phyloP scores from a whole-genome alignment of 148 eudicot species.

The Rhododendron kiyosumense region DNA sequence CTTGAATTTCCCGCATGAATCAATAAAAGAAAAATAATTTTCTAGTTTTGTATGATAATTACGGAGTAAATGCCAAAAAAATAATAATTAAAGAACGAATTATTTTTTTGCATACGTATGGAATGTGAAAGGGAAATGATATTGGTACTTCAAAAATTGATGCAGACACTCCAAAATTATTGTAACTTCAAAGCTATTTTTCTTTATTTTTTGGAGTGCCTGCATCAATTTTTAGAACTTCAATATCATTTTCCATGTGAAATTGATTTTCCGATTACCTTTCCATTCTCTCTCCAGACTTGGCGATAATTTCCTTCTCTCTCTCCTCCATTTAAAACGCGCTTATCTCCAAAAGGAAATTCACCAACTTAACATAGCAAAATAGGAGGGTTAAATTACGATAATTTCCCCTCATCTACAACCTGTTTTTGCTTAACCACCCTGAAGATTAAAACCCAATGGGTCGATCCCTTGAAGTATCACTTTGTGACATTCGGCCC shows the following conservation, averaged over 20 bases:
- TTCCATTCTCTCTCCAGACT: background rate
- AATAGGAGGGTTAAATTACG: background rate
- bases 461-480: background rate
- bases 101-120: background rate
- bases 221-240: no score
- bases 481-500: background rate
- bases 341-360: conserved; percentile 10
- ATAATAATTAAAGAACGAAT: background rate
- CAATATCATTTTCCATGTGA: background rate
- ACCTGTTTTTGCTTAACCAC: background rate
- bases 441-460: background rate
- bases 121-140: background rate
- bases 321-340: background rate
- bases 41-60: background rate
- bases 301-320: background rate
- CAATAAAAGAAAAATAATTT: background rate
- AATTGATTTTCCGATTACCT: background rate
- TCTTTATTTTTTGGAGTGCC: no score
- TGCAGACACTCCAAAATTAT: no score
- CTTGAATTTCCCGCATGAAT: background rate
- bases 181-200: no score
- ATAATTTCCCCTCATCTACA: background rate
- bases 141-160: no score
- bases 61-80: background rate
- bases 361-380: background rate